phyloP scores from a whole-genome alignment of 805 yeast species.

The Candida chauliodis region DNA sequence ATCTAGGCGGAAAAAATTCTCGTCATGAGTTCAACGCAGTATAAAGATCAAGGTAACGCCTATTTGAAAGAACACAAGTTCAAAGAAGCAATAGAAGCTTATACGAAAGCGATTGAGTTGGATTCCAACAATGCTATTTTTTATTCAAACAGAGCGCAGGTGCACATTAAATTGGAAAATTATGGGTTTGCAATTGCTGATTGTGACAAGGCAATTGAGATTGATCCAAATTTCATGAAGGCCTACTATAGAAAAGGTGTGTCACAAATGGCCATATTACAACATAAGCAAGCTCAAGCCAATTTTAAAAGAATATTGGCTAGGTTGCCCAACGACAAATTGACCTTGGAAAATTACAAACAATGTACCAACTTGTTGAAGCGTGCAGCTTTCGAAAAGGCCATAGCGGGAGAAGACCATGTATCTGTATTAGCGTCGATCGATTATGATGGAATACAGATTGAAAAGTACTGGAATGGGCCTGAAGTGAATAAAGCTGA shows the following conservation, averaged over 20 bases:
- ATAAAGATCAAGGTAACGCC: constrained; percentile 71
- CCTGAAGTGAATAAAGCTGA: constrained; percentile 44
- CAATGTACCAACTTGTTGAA: constrained; percentile 66
- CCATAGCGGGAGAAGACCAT: constrained; percentile 73
- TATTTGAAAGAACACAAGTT: constrained; percentile 64
- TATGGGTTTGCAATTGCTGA: constrained; percentile 85
- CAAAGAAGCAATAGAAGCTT: constrained; percentile 61
- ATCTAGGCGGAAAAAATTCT: neutral
- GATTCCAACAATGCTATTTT: constrained; percentile 58
- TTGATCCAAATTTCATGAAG: constrained; percentile 67
- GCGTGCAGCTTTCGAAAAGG: constrained; percentile 76
- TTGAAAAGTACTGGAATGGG: constrained; percentile 60
- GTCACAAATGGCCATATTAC: constrained; percentile 69
- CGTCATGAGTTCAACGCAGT: constrained; percentile 37
- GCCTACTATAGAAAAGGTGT: constrained; percentile 87
- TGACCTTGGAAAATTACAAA: constrained; percentile 58
- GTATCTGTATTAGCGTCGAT: constrained; percentile 44
- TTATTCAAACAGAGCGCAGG: constrained; percentile 87
- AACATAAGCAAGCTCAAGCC: constrained; percentile 67
- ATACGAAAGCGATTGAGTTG: constrained; percentile 70
- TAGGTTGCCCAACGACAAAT: constrained; percentile 63
- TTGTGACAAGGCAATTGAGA: constrained; percentile 63
- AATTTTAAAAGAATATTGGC: constrained; percentile 65
- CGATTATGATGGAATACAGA: constrained; percentile 44
- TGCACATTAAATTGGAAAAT: constrained; percentile 78